Percentiles rank a stretch among this genome's conserved stretches.
phyloP scores from a whole-genome alignment of 2,329 filamentous ascomycete species.

The Trichoderma sp. region DNA sequence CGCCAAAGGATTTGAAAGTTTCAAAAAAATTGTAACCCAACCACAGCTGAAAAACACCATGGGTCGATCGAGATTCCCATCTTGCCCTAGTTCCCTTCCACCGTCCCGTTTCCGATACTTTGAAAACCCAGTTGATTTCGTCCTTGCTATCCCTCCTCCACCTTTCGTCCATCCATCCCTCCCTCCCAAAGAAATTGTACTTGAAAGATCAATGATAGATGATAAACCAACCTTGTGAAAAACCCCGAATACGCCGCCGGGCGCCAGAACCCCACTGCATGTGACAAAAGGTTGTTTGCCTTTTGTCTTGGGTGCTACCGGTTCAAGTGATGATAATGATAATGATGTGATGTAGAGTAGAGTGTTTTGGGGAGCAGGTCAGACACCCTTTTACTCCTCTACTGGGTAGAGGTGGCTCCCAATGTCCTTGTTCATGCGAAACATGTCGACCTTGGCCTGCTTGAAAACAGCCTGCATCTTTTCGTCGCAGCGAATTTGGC shows the following conservation, averaged over 20 bases:
- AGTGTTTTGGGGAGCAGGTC: neutral
- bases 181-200: conserved; percentile 7
- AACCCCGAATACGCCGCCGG: conserved; percentile 20
- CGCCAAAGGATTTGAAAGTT: neutral
- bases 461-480: conserved; percentile 91
- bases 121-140: conserved; percentile 4
- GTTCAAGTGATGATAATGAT: conserved; percentile 3
- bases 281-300: neutral
- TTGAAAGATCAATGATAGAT: neutral
- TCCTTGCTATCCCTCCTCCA: neutral
- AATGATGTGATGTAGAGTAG: neutral
- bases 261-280: conserved; percentile 16
- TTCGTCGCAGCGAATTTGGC: conserved; percentile 90
- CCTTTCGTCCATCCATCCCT: neutral
- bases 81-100: neutral
- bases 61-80: neutral
- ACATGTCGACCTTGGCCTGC: conserved; percentile 90
- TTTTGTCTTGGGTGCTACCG: neutral
- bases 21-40: neutral
- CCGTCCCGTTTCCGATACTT: neutral
- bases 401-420: conserved; percentile 84
- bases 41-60: conserved; percentile 6
- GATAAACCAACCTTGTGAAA: conserved; percentile 10
- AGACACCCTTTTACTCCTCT: conserved; percentile 47
- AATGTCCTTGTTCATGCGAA: conserved; percentile 97